Evolutionary conservation across 2,329 filamentous ascomycete species (phyloP), one percentile per base, ranked within the genome.

Genomic region (Leptosphaerulina australis): DNA sequence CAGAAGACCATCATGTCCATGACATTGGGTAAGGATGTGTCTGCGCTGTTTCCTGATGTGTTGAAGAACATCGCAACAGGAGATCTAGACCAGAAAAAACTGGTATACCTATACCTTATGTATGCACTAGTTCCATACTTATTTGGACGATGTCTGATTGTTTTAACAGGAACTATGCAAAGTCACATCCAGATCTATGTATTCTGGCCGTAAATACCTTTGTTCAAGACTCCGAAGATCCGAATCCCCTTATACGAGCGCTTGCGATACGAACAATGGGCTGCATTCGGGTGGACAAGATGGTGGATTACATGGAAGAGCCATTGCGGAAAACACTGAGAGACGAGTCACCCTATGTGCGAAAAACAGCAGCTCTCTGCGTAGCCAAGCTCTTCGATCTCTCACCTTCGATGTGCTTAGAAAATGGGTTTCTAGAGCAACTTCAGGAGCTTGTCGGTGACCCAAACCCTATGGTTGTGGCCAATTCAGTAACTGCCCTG

Each of bases 1-100:
- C 94, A 99, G 74, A 97, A 96, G 82, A 99, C 94, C 59, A 99
- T 99, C 78, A 97, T 97, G 92, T 92, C 94, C 72, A 99, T 99
- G 94, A 99, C 94, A 1, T 76, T 99, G 64, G 94, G 94, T 74
- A 99, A 99, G 76, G 94, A 99, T 77, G 94, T 99, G 53, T 99
- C 94, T 44, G 90, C 92, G 48, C 80, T 99, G 58, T 99, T 99
- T 73, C 94, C 94, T 2, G 94, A 99, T 71, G 94, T 99, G 25
- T 80, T 99, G 59, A 99, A 99, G 83, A 99, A 99, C 71, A 99
- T 99, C 75, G 94, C 94, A 50, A 99, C 94, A 1, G 81, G 77
- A 35, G 94, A 99, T 69, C 78, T 99, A 57, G 94, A 99, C 73
- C 94, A 99, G 80, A 99, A 99, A 84, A 99, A 99, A 81, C 88